Conservation (phyloP, 805 yeast genomes). For the Pichia phayaonensis region DNA sequence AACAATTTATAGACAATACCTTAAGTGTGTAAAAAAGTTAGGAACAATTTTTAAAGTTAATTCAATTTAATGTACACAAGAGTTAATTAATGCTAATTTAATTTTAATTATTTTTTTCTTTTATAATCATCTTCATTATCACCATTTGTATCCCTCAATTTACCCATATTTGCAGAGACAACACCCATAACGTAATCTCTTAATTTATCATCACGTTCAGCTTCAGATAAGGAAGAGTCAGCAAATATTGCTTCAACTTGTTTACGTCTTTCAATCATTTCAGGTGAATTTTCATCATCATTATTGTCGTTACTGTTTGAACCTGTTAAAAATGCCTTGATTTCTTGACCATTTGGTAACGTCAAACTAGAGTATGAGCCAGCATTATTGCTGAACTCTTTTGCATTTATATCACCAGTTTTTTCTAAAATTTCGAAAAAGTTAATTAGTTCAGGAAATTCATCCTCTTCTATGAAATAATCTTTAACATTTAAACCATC, state of each 20-base stretch:
- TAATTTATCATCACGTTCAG: conserved; percentile 72
- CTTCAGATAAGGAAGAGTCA: conserved; percentile 39
- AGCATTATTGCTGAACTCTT: not conserved
- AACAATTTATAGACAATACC: not conserved
- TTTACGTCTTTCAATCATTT: conserved; percentile 50
- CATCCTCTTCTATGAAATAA: conserved; percentile 77
- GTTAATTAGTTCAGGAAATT: conserved; percentile 66
- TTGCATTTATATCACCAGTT: not conserved
- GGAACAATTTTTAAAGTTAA: not conserved
- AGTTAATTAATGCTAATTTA: not conserved
- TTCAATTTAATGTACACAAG: not conserved
- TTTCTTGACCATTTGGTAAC: conserved; percentile 34
- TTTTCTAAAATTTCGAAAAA: conserved; percentile 36
- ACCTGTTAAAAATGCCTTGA: conserved; percentile 44
- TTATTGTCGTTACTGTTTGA: conserved; percentile 22
- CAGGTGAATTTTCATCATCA: conserved; percentile 28
- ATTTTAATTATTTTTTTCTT: not conserved
- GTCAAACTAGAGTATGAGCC: conserved; percentile 10
- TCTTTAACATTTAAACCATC: conserved; percentile 73
- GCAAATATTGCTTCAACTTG: conserved; percentile 58
- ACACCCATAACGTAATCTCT: conserved; percentile 60
- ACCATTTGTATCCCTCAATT: conserved; percentile 12
- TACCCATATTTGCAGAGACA: conserved; percentile 39
- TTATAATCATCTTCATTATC: not conserved
- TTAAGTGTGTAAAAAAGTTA: not conserved